These are phyloP conservation scores for Phaeosphaeriaceae sp. DNA, from an alignment of 2,329 filamentous ascomycete species.

Conservation along the genomic window DNA sequence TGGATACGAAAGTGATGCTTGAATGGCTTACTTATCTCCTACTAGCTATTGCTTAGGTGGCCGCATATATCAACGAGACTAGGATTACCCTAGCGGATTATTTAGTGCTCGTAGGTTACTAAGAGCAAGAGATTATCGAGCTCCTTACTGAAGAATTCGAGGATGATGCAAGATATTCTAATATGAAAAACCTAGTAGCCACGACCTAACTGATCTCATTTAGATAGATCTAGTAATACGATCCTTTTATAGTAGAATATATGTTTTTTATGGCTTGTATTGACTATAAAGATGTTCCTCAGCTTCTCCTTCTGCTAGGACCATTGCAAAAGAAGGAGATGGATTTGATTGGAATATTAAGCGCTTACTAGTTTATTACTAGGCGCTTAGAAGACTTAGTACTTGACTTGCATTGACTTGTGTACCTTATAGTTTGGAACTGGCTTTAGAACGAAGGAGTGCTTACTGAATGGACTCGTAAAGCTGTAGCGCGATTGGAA, in stretches of 20 bases:
- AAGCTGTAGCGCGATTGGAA: neutral
- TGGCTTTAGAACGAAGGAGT: neutral
- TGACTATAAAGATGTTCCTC: conserved; percentile 2
- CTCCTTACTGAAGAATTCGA: conserved; percentile 39
- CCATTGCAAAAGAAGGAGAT: neutral
- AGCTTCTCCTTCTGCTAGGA: neutral
- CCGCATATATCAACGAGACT: no score
- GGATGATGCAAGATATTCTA: conserved; percentile 22
- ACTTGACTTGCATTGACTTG: conserved; percentile 8
- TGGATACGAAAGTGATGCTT: no score
- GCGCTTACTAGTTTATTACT: conserved; percentile 10
- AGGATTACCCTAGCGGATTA: no score
- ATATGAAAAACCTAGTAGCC: conserved; percentile 12
- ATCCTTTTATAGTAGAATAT: conserved; percentile 43
- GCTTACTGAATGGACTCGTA: neutral
- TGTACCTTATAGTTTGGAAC: conserved; percentile 6
- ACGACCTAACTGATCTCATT: conserved; percentile 53
- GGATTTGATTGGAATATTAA: conserved; percentile 4
- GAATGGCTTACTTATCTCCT: no score
- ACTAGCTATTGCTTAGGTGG: no score
- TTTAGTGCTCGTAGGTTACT: no score
- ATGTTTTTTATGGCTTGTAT: conserved; percentile 8
- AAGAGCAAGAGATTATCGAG: neutral
- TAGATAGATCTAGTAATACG: conserved; percentile 25
- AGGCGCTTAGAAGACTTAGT: neutral